Evolutionary conservation across 768 basidiomycete species (phyloP).

Genomic region (Lactarius sp.): DNA sequence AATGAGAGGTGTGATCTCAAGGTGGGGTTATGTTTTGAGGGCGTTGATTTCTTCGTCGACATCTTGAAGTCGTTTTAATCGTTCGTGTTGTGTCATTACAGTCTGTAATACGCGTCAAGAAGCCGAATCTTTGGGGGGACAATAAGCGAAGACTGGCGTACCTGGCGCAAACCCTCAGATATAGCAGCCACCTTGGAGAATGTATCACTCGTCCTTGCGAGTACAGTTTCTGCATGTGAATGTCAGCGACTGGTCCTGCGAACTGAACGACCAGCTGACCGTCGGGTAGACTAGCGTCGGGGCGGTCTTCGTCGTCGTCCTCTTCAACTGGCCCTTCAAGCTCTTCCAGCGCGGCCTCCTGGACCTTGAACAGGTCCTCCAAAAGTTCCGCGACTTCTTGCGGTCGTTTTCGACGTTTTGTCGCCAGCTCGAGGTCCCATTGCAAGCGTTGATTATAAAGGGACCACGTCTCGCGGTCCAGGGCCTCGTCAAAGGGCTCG

Average conservation of each 20-base stretch:
- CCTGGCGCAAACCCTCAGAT: conserved; percentile 50
- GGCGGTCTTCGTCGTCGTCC: conserved; percentile 20
- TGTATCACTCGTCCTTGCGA: conserved; percentile 28
- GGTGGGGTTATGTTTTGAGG: conserved; percentile 11
- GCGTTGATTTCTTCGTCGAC: conserved; percentile 21
- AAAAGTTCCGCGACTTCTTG: conserved; percentile 44
- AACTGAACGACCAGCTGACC: conserved; percentile 18
- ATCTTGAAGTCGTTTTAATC: conserved; percentile 42
- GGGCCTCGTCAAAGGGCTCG: conserved; percentile 81
- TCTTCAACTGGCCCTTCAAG: conserved; percentile 24
- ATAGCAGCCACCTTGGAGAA: conserved; percentile 38
- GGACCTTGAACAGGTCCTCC: conserved; percentile 36
- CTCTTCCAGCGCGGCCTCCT: conserved; percentile 32
- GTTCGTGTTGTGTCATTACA: conserved; percentile 46
- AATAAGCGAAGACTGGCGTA: conserved; percentile 27
- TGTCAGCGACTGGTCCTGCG: background rate
- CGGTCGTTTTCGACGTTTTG: conserved; percentile 60
- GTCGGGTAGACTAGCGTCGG: conserved; percentile 26
- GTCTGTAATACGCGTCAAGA: conserved; percentile 33
- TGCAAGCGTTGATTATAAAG: conserved; percentile 67
- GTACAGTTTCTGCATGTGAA: conserved; percentile 26
- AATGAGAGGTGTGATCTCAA: background rate
- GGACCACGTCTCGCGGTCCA: conserved; percentile 80
- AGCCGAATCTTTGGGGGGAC: background rate
- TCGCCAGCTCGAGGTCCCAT: conserved; percentile 69